These are phyloP conservation scores for Scheffersomyces segobiensis DNA, from an alignment of 1,139 yeast species.

Conservation along the genomic window DNA sequence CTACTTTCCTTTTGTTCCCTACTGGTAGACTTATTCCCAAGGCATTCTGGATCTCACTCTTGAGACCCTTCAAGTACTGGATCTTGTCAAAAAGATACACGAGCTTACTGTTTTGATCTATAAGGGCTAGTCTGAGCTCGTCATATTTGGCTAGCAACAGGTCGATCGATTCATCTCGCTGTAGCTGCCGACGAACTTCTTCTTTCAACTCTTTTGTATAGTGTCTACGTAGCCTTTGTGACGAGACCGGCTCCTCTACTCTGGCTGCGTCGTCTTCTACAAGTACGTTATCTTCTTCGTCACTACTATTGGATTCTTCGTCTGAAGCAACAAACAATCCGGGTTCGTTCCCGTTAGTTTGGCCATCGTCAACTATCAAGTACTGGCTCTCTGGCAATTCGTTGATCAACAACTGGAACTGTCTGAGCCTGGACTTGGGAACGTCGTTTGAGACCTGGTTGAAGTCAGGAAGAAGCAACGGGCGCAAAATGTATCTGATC, in stretches of 20 bases:
- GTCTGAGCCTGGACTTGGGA: constrained; percentile 11
- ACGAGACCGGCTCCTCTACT: not conserved
- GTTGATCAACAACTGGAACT: constrained; percentile 24
- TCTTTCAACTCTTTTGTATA: constrained; percentile 3
- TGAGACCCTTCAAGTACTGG: constrained; percentile 24
- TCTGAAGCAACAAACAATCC: not conserved
- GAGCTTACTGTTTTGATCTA: constrained; percentile 18
- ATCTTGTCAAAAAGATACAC: constrained; percentile 29
- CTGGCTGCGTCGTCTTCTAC: constrained; percentile 1
- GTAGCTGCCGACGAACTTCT: not conserved
- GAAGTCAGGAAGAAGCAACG: constrained; percentile 30
- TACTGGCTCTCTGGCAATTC: constrained; percentile 39
- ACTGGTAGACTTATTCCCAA: constrained; percentile 6
- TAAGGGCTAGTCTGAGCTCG: constrained; percentile 18
- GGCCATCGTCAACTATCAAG: constrained; percentile 14
- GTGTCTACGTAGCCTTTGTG: constrained; percentile 1
- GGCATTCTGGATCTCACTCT: constrained; percentile 11
- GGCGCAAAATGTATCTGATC: constrained; percentile 24
- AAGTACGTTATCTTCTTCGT: constrained; percentile 1
- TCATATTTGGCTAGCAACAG: constrained; percentile 26
- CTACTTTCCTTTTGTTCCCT: constrained; percentile 2
- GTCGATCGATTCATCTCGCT: not conserved
- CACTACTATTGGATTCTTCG: constrained; percentile 6
- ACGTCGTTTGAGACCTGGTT: constrained; percentile 12
- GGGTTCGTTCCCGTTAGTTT: not conserved